phyloP scores from a whole-genome alignment of 257 asterid genomes.

The Scutellaria galericulata region DNA sequence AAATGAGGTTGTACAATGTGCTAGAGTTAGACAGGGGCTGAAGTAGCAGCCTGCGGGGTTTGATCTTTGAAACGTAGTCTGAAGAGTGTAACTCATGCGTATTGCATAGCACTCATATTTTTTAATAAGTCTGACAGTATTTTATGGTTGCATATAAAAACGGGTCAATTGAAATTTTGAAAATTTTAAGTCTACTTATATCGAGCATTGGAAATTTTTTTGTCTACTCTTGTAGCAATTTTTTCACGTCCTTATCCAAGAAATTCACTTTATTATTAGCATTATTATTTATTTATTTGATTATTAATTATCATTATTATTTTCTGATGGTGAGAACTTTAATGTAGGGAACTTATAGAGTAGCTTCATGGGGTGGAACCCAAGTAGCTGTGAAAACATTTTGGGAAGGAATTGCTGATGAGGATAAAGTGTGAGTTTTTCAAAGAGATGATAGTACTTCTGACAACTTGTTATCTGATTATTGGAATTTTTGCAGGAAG shows the following conservation, averaged over 20 bases:
- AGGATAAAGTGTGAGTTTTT: constrained; percentile 87
- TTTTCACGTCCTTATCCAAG: constrained; percentile 2
- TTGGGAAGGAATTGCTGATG: constrained; percentile 75
- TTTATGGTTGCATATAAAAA: not conserved
- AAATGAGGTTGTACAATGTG: constrained; percentile 7
- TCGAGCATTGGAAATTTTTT: not conserved
- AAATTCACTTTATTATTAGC: not conserved
- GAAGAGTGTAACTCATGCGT: not conserved
- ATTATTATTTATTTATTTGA: too few species aligned
- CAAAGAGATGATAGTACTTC: not conserved
- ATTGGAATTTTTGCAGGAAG: constrained; percentile 50
- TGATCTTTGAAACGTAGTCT: constrained; percentile 3
- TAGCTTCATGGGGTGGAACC: constrained; percentile 91
- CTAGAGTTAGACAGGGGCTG: constrained; percentile 21
- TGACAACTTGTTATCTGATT: constrained; percentile 29
- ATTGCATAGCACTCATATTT: not conserved
- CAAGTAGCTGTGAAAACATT: constrained; percentile 89
- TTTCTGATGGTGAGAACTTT: constrained; percentile 17
- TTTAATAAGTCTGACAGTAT: not conserved
- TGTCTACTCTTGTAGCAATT: not conserved
- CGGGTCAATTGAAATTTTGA: too few species aligned
- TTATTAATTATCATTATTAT: too few species aligned
- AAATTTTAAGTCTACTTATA: not conserved
- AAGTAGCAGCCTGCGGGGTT: not conserved
- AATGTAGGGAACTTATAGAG: constrained; percentile 79